Conservation (phyloP, 805 yeast genomes). For the Cyberlindnera xishuangbannaensis region DNA sequence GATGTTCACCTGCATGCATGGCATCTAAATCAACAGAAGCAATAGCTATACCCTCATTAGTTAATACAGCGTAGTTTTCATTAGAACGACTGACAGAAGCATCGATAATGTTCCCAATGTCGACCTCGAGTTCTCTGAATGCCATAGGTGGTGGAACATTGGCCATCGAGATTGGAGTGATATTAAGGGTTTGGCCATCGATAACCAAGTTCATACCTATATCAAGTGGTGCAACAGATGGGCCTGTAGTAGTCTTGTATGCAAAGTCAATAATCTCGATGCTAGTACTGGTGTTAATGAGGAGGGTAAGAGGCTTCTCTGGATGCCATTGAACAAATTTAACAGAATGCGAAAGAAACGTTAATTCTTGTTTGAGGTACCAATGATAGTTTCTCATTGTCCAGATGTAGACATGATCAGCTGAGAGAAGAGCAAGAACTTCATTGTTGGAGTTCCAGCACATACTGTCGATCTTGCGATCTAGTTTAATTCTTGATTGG, state of each 20-base stretch:
- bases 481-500: slow-evolving; percentile 53
- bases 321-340: slow-evolving; percentile 74
- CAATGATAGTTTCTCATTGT: slow-evolving; percentile 90
- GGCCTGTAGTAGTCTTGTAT: slow-evolving; percentile 58
- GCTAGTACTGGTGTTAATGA: slow-evolving; percentile 50
- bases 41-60: slow-evolving; percentile 39
- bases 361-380: slow-evolving; percentile 83
- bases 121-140: slow-evolving; percentile 56
- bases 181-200: slow-evolving; percentile 64
- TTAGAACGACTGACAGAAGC: slow-evolving; percentile 60
- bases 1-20: slow-evolving; percentile 44
- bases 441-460: slow-evolving; percentile 84
- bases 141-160: slow-evolving; percentile 95
- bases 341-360: slow-evolving; percentile 21
- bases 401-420: slow-evolving; percentile 76
- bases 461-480: slow-evolving; percentile 42
- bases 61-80: slow-evolving; percentile 50
- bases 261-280: slow-evolving; percentile 67
- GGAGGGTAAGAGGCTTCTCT: slow-evolving; percentile 72
- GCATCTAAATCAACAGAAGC: slow-evolving; percentile 40
- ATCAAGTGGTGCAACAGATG: slow-evolving; percentile 62
- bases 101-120: slow-evolving; percentile 49
- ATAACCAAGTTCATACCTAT: slow-evolving; percentile 74
- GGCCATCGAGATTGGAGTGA: slow-evolving; percentile 81
- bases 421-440: slow-evolving; percentile 61